These are phyloP conservation scores for Platanus orientalis DNA, from an alignment of 164 flowering plant genomes.

Conservation along the genomic window DNA sequence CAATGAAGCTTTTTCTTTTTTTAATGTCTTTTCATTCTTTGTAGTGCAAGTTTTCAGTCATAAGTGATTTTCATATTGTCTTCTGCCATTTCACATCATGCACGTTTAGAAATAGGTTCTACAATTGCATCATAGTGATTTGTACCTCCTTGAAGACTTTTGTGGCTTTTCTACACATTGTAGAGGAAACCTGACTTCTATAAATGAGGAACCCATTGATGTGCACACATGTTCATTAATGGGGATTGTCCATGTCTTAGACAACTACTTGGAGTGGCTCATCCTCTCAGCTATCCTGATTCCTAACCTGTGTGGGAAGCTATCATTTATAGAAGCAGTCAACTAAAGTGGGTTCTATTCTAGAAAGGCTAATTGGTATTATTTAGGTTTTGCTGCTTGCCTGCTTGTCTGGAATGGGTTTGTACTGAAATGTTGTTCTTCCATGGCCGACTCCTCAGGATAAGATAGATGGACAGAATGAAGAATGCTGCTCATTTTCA, in stretches of 20 bases:
- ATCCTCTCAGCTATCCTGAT: not conserved
- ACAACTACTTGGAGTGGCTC: not conserved
- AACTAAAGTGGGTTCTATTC: not conserved
- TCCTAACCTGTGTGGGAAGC: not conserved
- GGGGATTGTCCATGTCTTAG: not conserved
- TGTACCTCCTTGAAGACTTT: not conserved
- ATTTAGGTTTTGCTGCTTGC: not conserved
- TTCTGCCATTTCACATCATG: not conserved
- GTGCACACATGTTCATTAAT: too few species aligned
- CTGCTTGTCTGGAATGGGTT: too few species aligned
- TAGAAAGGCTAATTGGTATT: not conserved
- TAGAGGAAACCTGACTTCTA: not conserved
- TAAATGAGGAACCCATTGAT: too few species aligned
- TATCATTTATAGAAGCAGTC: not conserved
- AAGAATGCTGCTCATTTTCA: conserved; percentile 79
- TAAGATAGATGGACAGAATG: conserved; percentile 37
- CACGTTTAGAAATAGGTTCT: not conserved
- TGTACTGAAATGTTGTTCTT: not conserved
- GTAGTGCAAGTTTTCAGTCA: too few species aligned
- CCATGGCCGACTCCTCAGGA: conserved; percentile 38
- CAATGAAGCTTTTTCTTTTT: too few species aligned
- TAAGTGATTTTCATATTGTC: not conserved
- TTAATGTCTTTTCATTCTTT: not conserved
- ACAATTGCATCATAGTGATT: not conserved
- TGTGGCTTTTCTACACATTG: not conserved